These are phyloP conservation scores for Schizosaccharomyces japonicus DNA, from an alignment of 805 yeast species.

Conservation along the genomic window DNA sequence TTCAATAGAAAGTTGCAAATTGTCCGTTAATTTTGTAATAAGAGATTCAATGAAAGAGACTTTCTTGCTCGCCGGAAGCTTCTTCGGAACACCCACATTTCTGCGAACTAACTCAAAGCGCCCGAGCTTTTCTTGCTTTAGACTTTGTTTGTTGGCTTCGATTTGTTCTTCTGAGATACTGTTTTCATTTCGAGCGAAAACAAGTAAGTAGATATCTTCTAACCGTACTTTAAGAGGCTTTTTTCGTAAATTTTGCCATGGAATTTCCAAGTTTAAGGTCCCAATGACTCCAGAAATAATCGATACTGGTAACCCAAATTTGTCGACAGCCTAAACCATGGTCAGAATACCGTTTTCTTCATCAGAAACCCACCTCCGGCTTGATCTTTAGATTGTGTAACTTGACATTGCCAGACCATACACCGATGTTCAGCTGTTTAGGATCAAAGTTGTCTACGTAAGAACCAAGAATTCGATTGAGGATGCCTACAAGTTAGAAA, in stretches of 20 bases:
- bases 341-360: slow-evolving; percentile 1
- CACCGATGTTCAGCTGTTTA: slow-evolving; percentile 78
- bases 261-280: slow-evolving; percentile 68
- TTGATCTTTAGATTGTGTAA: slow-evolving; percentile 52
- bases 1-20: slow-evolving; percentile 70
- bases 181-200: slow-evolving; percentile 14
- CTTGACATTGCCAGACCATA: slow-evolving; percentile 93
- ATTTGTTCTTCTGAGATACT: slow-evolving; percentile 39
- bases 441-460: slow-evolving; percentile 92
- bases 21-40: slow-evolving; percentile 63
- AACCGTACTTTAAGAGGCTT: slow-evolving; percentile 76
- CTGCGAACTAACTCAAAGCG: background rate
- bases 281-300: slow-evolving; percentile 80
- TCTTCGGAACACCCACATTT: slow-evolving; percentile 32
- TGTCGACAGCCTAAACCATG: slow-evolving; percentile 38
- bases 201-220: slow-evolving; percentile 67
- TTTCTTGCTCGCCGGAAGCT: slow-evolving; percentile 30
- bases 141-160: slow-evolving; percentile 8
- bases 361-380: slow-evolving; percentile 36
- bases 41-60: slow-evolving; percentile 72
- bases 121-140: slow-evolving; percentile 1
- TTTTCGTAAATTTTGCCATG: slow-evolving; percentile 84
- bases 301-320: slow-evolving; percentile 62
- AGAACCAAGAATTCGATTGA: slow-evolving; percentile 19
- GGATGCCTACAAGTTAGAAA: slow-evolving; percentile 21